Evolutionary conservation across 1,284 basidiomycete genomes (phyloP), one percentile per base, ranked within the genome.

Genomic region (Malassezia japonica): DNA sequence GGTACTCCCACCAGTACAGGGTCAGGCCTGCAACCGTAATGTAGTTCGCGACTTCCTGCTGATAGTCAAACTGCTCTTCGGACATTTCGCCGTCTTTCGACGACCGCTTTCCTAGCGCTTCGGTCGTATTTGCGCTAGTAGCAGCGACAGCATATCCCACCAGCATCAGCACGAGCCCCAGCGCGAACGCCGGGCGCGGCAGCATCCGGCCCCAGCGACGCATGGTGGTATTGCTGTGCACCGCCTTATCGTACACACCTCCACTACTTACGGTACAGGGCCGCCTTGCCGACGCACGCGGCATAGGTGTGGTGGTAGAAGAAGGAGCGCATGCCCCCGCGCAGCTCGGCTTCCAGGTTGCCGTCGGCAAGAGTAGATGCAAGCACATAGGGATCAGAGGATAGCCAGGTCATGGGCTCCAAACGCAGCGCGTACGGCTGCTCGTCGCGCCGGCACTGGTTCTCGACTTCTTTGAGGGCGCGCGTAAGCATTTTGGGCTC

Each of bases 1-100:
- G 5, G 21, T 48, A 59, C 46, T 59, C 57, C 57, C 57, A 59
- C 4, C n/a, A n/a, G 33, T 52, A 59, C 20, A 59, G 55, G 13
- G 57, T 59, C n/a, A 56, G 33, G 15, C 45, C 39, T 0, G 57
- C 57, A 6, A 59, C 57, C 4, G 48, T 32, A 12, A 59, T 35
- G 38, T 57, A 49, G 37, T 59, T 44, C 2, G 47, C 45, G 9
- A 56, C 53, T 8, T 27, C 20, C 27, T 34, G 20, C 29, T 56
- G 48, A 9, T 25, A 6, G 13, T 32, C 18, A 3, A 50, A 43
- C 35, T 56, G 29, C 12, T 46, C 10, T 12, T 40, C 38, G 16
- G 23, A 25, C 24, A 40, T n/a, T n/a, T n/a, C n/a, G n/a, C n/a
- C n/a, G n/a, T n/a, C n/a, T n/a, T n/a, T n/a, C n/a, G n/a, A n/a